Conservation (phyloP, 1,139 yeast genomes). For the Debaryomyces psychrophilus region DNA sequence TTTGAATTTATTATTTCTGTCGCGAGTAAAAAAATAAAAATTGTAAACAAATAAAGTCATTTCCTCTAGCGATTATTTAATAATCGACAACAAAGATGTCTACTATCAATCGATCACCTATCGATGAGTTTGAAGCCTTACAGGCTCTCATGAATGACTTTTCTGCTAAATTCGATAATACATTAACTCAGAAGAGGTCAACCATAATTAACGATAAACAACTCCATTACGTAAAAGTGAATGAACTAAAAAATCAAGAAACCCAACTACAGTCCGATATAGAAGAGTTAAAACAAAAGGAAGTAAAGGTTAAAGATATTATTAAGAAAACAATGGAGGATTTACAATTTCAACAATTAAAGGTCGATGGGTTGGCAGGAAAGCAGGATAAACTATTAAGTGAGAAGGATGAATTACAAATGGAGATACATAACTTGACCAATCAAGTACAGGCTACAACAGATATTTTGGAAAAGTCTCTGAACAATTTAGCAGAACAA, state of each 20-base stretch:
- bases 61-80: not conserved
- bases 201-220: conserved; percentile 34
- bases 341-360: conserved; percentile 28
- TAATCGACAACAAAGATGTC: not conserved
- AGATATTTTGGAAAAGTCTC: conserved; percentile 22
- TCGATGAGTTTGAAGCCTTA: conserved; percentile 29
- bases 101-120: conserved; percentile 14
- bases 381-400: conserved; percentile 23
- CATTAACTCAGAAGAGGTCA: conserved; percentile 30
- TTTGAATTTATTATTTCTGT: not conserved
- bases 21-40: conserved; percentile 1
- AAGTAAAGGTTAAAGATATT: conserved; percentile 25
- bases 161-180: conserved; percentile 27
- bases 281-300: conserved; percentile 21
- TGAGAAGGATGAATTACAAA: conserved; percentile 26
- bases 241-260: conserved; percentile 34
- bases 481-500: conserved; percentile 28
- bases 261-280: conserved; percentile 29
- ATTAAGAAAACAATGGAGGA: conserved; percentile 22
- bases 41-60: conserved; percentile 10
- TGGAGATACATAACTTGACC: conserved; percentile 27
- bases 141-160: conserved; percentile 36
- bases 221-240: conserved; percentile 30
- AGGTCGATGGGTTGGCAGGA: conserved; percentile 27
- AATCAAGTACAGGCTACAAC: conserved; percentile 22